These are phyloP conservation scores for Pleurotus djamor DNA, from an alignment of 768 basidiomycete genomes.

Conservation along the genomic window DNA sequence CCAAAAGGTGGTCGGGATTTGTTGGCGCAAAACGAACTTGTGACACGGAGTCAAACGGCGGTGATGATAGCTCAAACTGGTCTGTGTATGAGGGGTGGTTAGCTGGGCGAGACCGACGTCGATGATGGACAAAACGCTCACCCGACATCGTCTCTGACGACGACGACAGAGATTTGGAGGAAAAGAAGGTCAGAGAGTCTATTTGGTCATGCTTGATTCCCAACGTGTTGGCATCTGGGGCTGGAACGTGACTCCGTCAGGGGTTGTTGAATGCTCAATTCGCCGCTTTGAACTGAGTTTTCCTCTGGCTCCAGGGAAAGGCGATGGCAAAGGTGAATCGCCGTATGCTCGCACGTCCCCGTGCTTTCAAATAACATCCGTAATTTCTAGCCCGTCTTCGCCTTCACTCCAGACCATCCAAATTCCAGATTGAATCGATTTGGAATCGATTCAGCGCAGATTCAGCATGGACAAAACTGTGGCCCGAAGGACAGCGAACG, in stretches of 20 bases:
- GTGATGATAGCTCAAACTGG: conserved; percentile 39
- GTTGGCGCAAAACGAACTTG: conserved; percentile 78
- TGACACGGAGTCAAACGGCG: conserved; percentile 86
- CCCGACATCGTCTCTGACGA: neutral
- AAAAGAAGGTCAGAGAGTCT: neutral
- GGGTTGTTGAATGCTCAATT: too few relatives aligned
- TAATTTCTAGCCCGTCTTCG: too few relatives aligned
- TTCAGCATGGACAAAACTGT: too few relatives aligned
- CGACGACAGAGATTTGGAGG: neutral
- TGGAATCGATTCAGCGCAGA: too few relatives aligned
- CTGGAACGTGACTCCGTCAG: neutral
- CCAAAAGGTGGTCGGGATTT: conserved; percentile 76
- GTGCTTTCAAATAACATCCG: too few relatives aligned
- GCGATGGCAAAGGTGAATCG: too few relatives aligned
- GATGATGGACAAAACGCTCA: neutral
- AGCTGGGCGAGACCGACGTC: neutral
- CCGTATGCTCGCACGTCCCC: too few relatives aligned
- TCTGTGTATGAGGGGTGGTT: conserved; percentile 1
- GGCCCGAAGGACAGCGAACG: too few relatives aligned
- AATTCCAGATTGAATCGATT: too few relatives aligned
- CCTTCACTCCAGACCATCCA: too few relatives aligned
- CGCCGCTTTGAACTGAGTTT: too few relatives aligned
- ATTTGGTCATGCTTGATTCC: neutral
- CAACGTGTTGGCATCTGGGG: neutral
- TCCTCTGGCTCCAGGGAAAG: too few relatives aligned